Evolutionary conservation across 805 yeast species (phyloP).

Genomic region (Metschnikowia lunata): DNA sequence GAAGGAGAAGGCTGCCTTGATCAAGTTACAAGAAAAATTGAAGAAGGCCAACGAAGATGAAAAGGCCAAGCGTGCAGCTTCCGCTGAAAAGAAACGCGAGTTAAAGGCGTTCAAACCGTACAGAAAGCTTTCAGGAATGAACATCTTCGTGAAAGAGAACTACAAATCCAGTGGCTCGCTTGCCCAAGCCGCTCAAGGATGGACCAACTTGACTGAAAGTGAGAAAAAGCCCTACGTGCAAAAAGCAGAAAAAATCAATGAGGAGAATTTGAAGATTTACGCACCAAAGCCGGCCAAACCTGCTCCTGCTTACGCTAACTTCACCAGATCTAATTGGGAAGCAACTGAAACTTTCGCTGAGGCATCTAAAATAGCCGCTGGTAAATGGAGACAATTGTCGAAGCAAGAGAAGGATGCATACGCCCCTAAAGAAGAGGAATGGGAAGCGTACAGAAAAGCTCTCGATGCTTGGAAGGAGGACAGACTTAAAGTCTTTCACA

Average conservation of each 20-base stretch:
- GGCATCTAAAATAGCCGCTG: slow-evolving; percentile 23
- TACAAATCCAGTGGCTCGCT: slow-evolving; percentile 13
- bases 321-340: slow-evolving; percentile 25
- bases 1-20: slow-evolving; percentile 16
- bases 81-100: slow-evolving; percentile 10
- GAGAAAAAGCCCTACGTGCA: slow-evolving; percentile 26
- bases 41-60: slow-evolving; percentile 7
- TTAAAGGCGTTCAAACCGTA: slow-evolving; percentile 22
- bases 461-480: slow-evolving; percentile 29
- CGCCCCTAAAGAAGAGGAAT: slow-evolving; percentile 16
- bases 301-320: slow-evolving; percentile 27
- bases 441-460: slow-evolving; percentile 19
- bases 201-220: slow-evolving; percentile 24
- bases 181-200: slow-evolving; percentile 18
- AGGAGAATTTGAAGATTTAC: slow-evolving; percentile 20
- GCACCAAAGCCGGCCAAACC: slow-evolving; percentile 35
- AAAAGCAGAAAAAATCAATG: slow-evolving; percentile 29
- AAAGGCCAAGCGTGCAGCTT: slow-evolving; percentile 12
- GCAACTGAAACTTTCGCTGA: slow-evolving; percentile 23
- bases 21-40: slow-evolving; percentile 11
- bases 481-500: slow-evolving; percentile 20
- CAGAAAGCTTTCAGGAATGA: slow-evolving; percentile 23
- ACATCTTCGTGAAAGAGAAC: slow-evolving; percentile 23
- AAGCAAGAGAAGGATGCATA: slow-evolving; percentile 26
- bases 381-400: slow-evolving; percentile 30